These are phyloP conservation scores for Ephemerocybe angulata DNA, from an alignment of 768 basidiomycete genomes.

Conservation along the genomic window DNA sequence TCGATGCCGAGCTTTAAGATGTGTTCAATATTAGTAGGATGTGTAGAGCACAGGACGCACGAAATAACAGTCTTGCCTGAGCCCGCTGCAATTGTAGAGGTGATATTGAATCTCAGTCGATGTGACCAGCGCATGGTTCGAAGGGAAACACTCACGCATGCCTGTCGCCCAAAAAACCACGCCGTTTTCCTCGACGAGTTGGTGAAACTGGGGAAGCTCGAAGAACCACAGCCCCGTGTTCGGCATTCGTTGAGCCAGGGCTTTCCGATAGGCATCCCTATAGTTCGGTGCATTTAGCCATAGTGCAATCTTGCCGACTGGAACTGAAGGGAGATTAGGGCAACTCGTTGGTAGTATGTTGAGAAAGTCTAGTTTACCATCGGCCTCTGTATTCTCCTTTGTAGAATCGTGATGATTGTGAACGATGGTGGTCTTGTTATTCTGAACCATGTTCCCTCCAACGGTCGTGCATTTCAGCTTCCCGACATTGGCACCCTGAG, in stretches of 20 bases:
- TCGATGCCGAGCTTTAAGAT: not conserved
- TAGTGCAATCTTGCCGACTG: no score
- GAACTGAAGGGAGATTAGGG: no score
- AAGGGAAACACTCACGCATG: not conserved
- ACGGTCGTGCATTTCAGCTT: no score
- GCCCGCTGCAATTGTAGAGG: not conserved
- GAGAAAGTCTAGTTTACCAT: no score
- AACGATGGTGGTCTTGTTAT: no score
- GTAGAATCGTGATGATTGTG: no score
- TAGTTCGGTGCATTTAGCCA: not conserved
- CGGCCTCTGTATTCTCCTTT: no score
- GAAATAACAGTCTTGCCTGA: not conserved
- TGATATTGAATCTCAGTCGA: not conserved
- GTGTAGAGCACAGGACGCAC: not conserved
- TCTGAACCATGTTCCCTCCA: no score
- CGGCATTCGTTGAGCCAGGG: not conserved
- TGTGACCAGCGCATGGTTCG: not conserved
- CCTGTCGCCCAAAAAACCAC: not conserved
- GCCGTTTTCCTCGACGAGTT: not conserved
- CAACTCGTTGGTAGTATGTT: no score
- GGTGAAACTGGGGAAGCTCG: not conserved
- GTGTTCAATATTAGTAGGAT: not conserved
- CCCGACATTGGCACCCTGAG: no score
- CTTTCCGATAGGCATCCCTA: not conserved
- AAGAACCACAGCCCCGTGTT: constrained; percentile 1